Conservation (phyloP, 1,284 basidiomycete species). For the Rhodotorula sp. region DNA sequence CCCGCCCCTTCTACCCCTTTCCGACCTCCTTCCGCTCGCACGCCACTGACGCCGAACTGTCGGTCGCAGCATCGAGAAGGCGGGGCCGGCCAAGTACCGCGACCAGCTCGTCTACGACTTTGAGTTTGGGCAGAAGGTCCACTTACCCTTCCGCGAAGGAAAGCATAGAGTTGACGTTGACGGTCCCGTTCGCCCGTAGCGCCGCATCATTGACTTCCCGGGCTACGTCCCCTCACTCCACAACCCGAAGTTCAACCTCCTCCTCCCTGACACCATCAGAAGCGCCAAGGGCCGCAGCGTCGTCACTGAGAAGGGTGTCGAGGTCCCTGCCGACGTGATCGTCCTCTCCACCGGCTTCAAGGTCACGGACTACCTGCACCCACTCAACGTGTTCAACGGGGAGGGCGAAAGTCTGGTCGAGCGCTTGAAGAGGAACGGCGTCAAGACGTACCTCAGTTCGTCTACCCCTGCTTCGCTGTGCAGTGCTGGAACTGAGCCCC, state of each 20-base stretch:
- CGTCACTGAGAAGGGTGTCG: constrained; percentile 20
- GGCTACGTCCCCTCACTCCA: constrained; percentile 18
- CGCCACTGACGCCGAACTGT: neutral
- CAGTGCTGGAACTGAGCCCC: neutral
- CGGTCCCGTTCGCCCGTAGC: neutral
- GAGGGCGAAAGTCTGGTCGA: constrained; percentile 26
- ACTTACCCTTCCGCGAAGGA: rapidly evolving
- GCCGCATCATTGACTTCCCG: constrained; percentile 36
- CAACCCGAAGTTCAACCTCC: constrained; percentile 32
- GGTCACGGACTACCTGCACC: constrained; percentile 37
- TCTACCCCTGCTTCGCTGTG: neutral
- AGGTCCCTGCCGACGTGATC: constrained; percentile 33
- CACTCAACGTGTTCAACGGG: constrained; percentile 27
- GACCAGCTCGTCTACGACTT: constrained; percentile 38
- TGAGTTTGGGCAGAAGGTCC: constrained; percentile 38
- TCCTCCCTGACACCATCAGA: constrained; percentile 30
- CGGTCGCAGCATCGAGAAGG: constrained; percentile 16
- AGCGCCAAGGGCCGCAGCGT: constrained; percentile 18
- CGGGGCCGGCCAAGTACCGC: constrained; percentile 30
- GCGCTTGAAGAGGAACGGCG: constrained; percentile 27
- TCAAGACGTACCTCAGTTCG: constrained; percentile 28
- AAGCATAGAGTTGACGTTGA: neutral
- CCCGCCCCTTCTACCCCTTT: no score
- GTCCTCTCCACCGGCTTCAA: constrained; percentile 35
- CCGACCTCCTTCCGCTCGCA: no score